Evolutionary conservation across 1,284 basidiomycete species (phyloP).

Genomic region (Melampsora americana): DNA sequence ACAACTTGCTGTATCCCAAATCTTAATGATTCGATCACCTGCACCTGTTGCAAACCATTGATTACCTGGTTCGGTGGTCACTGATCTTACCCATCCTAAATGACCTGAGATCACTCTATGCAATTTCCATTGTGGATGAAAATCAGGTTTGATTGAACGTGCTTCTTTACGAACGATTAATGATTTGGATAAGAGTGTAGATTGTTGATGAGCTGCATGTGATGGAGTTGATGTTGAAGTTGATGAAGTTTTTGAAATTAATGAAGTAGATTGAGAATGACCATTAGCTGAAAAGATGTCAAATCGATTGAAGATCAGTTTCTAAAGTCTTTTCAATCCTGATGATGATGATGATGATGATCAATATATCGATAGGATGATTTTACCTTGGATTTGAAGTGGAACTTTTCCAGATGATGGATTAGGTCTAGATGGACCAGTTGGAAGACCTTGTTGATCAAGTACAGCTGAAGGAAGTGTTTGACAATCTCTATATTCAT

Average conservation of each 20-base stretch:
- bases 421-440: conserved; percentile 72
- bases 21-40: conserved; percentile 96
- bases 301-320: no score
- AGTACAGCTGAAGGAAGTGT: conserved; percentile 76
- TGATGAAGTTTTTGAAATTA: conserved; percentile 24
- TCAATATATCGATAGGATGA: background rate
- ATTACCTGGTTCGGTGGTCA: conserved; percentile 95
- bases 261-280: conserved; percentile 2
- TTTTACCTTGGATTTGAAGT: conserved; percentile 57
- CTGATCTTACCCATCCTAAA: conserved; percentile 94
- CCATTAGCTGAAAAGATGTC: conserved; percentile 5
- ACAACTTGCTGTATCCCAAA: conserved; percentile 97
- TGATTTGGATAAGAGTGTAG: conserved; percentile 69
- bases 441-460: conserved; percentile 69
- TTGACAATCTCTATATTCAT: conserved; percentile 81
- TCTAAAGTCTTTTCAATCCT: conserved; percentile 47
- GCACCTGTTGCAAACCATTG: conserved; percentile 98
- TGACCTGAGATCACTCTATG: conserved; percentile 95
- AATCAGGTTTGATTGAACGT: conserved; percentile 85
- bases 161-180: conserved; percentile 85
- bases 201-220: conserved; percentile 54
- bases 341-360: conserved; percentile 45
- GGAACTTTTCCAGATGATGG: conserved; percentile 64
- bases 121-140: conserved; percentile 91
- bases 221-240: conserved; percentile 47